Evolutionary conservation across 495 filamentous ascomycete genomes (phyloP), one percentile per base, ranked within the genome.

Genomic region (Aspergillus biplanus): DNA sequence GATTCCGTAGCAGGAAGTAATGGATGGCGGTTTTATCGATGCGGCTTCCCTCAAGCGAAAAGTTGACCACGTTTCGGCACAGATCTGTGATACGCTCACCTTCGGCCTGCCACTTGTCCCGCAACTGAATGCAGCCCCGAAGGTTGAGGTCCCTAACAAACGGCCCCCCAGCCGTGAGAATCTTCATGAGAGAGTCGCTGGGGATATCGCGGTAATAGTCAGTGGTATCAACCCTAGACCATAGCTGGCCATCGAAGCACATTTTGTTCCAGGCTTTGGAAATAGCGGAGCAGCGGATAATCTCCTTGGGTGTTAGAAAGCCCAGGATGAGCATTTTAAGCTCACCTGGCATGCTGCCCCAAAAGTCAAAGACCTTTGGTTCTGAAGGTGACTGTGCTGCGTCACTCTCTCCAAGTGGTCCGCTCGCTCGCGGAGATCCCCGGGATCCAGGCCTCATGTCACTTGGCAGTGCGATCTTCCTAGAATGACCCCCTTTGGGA

Each of bases 241-340:
- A 99, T 16, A 99, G 78, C 75, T 99, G 95, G 7, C 95, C 95
- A 73, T 99, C 95, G 65, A 92, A 97, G 77, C 94, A 97, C 80
- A 92, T 89, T 35, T 83, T 78, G 73, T 97, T 81, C 83, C 95
- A 98, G 15, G 82, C 71, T 68, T 86, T 92, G 68, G 87, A 92
- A n/a, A 96, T 90, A 13, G 83, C 75, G 6, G 95, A 96, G 52
- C 85, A 86, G 57, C 90, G 87, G 9, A 98, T 85, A 52, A 99
- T 86, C 71, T 98, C 89, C 67, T 86, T 91, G 11, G 94, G 93
- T 33, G 78, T 83, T 33, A 98, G 76, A 68, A 89, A 92, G 5
- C 83, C 80, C 59, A 99, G 84, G 56, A 98, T 87, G 39, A 88
- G 74, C 64, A 95, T 83, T 67, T 88, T 89, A 57, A 99, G 81